phyloP scores from a whole-genome alignment of 2,329 filamentous ascomycete species.

The Botrytis galanthina region DNA sequence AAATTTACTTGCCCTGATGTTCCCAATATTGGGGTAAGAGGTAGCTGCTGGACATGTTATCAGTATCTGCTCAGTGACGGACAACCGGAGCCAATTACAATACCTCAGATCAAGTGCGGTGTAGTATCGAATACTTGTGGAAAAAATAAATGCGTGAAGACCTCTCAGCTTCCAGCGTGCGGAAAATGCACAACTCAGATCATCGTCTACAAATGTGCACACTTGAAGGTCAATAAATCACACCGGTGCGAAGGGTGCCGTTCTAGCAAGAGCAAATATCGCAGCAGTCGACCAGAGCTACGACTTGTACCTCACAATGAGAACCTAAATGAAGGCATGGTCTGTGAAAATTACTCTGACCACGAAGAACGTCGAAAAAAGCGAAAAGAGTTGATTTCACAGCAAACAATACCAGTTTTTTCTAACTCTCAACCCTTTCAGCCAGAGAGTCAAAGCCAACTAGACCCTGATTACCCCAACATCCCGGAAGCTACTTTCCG shows the following conservation, averaged over 20 bases:
- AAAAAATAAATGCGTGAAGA: background rate
- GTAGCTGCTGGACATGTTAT: background rate
- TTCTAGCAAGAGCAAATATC: background rate
- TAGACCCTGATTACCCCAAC: background rate
- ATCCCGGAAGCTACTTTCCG: background rate
- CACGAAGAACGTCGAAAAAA: background rate
- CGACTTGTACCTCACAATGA: background rate
- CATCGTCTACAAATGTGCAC: background rate
- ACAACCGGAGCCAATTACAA: background rate
- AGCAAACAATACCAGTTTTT: background rate
- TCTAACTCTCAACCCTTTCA: no score
- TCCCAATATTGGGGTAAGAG: background rate
- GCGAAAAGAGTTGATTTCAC: background rate
- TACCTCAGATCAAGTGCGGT: background rate
- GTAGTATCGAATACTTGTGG: background rate
- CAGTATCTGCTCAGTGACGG: background rate
- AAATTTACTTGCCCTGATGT: background rate
- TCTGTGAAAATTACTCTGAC: background rate
- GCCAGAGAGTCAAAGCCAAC: background rate
- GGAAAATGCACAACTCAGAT: background rate
- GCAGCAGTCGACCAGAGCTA: background rate
- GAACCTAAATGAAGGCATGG: fast-evolving
- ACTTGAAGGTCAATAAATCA: background rate
- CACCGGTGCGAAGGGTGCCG: background rate
- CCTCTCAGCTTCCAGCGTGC: background rate